phyloP scores from a whole-genome alignment of 176 grass and related monocot species.

The Luzula sylvatica region DNA sequence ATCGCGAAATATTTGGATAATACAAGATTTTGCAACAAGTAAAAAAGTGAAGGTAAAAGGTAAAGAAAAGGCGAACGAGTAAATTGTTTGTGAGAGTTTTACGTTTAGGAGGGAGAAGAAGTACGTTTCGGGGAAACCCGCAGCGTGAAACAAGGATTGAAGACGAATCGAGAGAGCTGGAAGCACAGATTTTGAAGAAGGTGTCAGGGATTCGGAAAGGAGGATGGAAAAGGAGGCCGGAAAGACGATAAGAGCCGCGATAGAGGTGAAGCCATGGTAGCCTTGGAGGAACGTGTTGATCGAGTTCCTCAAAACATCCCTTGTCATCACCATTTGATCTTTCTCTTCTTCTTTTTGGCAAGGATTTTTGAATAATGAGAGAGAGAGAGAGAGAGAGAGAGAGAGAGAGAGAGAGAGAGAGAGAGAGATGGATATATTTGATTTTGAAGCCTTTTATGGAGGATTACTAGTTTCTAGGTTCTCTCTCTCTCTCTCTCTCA shows the following conservation, averaged over 20 bases:
- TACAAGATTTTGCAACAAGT: slow-evolving; percentile 61
- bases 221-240: slow-evolving; percentile 52
- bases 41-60: slow-evolving; percentile 60
- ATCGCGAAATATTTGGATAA: slow-evolving; percentile 39
- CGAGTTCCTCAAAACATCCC: slow-evolving; percentile 35
- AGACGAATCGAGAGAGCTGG: slow-evolving; percentile 33
- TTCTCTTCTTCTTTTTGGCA: slow-evolving; percentile 11
- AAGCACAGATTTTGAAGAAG: slow-evolving; percentile 14
- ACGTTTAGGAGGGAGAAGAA: slow-evolving; percentile 66
- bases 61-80: slow-evolving; percentile 45
- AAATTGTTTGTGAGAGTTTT: slow-evolving; percentile 73
- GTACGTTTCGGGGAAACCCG: slow-evolving; percentile 45
- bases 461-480: background rate
- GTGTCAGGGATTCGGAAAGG: slow-evolving; percentile 22
- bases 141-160: slow-evolving; percentile 51
- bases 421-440: background rate
- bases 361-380: slow-evolving; percentile 7
- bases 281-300: slow-evolving; percentile 48
- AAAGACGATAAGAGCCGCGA: slow-evolving; percentile 50
- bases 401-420: background rate
- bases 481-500: too few species aligned
- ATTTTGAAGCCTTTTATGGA: slow-evolving; percentile 3
- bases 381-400: background rate
- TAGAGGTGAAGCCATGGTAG: slow-evolving; percentile 61
- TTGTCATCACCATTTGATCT: slow-evolving; percentile 34